Evolutionary conservation across 2,329 filamentous ascomycete genomes (phyloP).

Genomic region (Cladophialophora carrionii): DNA sequence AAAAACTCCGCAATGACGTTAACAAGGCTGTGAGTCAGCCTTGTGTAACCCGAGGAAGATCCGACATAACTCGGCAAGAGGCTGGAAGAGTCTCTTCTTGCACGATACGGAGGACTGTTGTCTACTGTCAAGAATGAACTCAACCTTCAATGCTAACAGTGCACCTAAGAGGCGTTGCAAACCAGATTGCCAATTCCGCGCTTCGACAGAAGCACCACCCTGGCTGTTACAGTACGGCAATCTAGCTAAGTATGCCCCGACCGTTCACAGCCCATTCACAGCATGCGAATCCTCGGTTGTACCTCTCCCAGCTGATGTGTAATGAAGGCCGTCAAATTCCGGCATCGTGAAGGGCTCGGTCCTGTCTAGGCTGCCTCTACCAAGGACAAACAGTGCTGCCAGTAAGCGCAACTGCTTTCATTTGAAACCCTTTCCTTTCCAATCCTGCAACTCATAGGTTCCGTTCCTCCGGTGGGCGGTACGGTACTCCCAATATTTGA

Average conservation of each 20-base stretch:
- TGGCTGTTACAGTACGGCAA: neutral
- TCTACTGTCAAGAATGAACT: neutral
- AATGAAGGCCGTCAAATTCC: neutral
- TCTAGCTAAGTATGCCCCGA: neutral
- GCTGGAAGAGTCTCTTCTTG: neutral
- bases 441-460: constrained; percentile 3
- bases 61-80: neutral
- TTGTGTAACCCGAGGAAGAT: neutral
- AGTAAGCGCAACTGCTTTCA: neutral
- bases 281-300: neutral
- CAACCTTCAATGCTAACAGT: neutral
- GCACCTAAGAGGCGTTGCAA: neutral
- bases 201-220: neutral
- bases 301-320: neutral
- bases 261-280: neutral
- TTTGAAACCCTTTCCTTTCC: neutral
- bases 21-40: neutral
- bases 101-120: too few species aligned
- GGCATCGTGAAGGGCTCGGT: neutral
- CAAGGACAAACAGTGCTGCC: neutral
- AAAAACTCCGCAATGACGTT: neutral
- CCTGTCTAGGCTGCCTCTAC: neutral
- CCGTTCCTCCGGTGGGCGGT: constrained; percentile 70
- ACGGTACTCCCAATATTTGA: constrained; percentile 77
- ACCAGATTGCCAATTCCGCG: neutral